Percentiles rank a stretch among this genome's conserved stretches.
These are phyloP conservation scores for Lodderomyces oxycetoniae DNA, from an alignment of 1,139 yeast genomes.

Conservation along the genomic window DNA sequence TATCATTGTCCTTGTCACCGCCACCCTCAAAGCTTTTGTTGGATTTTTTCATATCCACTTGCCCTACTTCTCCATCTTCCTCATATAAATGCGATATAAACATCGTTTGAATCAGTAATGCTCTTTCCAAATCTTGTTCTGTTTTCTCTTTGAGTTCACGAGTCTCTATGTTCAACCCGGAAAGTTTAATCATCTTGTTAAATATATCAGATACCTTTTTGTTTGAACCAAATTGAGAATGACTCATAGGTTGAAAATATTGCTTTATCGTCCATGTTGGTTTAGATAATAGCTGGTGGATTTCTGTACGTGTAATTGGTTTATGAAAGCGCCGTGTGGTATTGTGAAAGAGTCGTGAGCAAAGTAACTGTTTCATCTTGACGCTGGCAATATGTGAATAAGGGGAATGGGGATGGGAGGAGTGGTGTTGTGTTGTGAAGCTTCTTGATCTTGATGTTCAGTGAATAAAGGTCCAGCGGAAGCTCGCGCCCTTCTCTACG, in stretches of 20 bases:
- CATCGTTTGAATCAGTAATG: constrained; percentile 41
- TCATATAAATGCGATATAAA: constrained; percentile 43
- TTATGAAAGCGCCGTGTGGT: too few relatives aligned
- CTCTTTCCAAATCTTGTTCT: constrained; percentile 23
- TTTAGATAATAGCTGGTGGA: constrained; percentile 13
- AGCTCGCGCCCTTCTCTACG: too few relatives aligned
- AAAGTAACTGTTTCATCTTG: too few relatives aligned
- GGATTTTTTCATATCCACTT: neutral
- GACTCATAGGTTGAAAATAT: neutral
- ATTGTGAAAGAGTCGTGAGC: too few relatives aligned
- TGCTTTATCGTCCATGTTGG: constrained; percentile 27
- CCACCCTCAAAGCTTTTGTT: neutral
- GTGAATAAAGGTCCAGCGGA: too few relatives aligned
- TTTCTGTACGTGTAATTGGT: too few relatives aligned
- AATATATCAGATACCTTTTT: constrained; percentile 24
- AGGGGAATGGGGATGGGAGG: too few relatives aligned
- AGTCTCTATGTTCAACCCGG: constrained; percentile 32
- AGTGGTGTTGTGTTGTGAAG: too few relatives aligned
- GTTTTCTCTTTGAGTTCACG: too few relatives aligned
- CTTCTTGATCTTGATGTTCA: too few relatives aligned
- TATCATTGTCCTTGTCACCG: constrained; percentile 18
- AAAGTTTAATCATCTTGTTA: constrained; percentile 36
- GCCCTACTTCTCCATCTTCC: neutral
- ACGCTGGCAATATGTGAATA: too few relatives aligned
- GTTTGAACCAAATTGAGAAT: neutral